phyloP scores from a whole-genome alignment of 2,329 filamentous ascomycete genomes.

The Paraphaeosphaeria minitans region DNA sequence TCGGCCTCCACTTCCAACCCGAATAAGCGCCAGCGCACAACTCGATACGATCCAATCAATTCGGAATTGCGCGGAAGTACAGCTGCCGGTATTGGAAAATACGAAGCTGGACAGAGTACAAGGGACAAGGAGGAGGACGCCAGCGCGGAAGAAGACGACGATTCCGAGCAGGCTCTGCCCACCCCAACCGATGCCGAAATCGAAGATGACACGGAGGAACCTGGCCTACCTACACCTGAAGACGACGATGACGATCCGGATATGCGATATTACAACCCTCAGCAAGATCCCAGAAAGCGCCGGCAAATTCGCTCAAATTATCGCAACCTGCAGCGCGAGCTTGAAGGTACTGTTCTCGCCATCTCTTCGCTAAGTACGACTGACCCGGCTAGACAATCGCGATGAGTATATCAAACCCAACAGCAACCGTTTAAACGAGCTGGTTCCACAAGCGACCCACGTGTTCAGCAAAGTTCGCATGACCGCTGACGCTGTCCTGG shows the following conservation, averaged over 20 bases:
- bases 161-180: constrained; percentile 6
- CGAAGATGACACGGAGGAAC: constrained; percentile 18
- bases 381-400: constrained; percentile 62
- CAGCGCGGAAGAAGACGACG: constrained; percentile 25
- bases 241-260: constrained; percentile 37
- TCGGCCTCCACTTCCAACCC: constrained; percentile 39
- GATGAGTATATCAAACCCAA: constrained; percentile 72
- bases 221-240: constrained; percentile 10
- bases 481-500: constrained; percentile 87
- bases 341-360: constrained; percentile 57
- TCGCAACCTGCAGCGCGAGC: constrained; percentile 67
- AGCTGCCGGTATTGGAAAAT: constrained; percentile 10
- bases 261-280: constrained; percentile 71
- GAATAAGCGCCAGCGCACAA: constrained; percentile 54
- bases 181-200: background rate
- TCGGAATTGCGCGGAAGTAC: constrained; percentile 11
- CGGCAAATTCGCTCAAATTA: constrained; percentile 71
- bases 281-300: constrained; percentile 77
- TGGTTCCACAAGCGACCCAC: constrained; percentile 62
- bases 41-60: constrained; percentile 33
- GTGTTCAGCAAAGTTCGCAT: constrained; percentile 75
- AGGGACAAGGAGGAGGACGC: constrained; percentile 16
- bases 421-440: constrained; percentile 68
- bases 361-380: background rate
- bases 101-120: constrained; percentile 31